Evolutionary conservation across 2,329 filamentous ascomycete genomes (phyloP).

Genomic region (Calonectria hongkongensis): DNA sequence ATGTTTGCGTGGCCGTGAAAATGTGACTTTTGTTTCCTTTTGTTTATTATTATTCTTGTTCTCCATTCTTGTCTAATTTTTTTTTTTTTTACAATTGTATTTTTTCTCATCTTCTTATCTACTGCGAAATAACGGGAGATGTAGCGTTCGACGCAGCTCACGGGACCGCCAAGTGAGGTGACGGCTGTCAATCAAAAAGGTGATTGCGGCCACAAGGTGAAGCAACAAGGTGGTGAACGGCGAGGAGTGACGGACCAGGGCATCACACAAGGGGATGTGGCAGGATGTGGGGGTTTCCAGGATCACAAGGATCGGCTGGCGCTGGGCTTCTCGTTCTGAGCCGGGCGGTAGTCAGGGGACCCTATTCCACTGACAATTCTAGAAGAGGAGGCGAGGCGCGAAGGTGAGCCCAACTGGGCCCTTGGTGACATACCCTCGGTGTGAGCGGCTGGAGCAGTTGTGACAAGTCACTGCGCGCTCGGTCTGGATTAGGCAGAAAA

Average conservation of each 20-base stretch:
- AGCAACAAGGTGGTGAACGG: constrained; percentile 29
- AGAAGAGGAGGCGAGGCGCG: constrained; percentile 49
- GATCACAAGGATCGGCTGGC: constrained; percentile 47
- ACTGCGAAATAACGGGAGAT: background rate
- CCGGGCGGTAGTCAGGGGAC: constrained; percentile 45
- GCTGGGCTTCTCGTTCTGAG: constrained; percentile 46
- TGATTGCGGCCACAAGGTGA: constrained; percentile 32
- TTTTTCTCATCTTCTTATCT: background rate
- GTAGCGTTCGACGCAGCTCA: background rate
- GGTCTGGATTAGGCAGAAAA: constrained; percentile 28
- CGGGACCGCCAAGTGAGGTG: constrained; percentile 28
- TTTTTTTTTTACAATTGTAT: background rate
- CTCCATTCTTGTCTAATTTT: background rate
- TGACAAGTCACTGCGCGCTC: constrained; percentile 41
- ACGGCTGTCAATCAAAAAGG: background rate
- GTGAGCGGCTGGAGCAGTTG: constrained; percentile 35
- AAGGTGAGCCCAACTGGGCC: constrained; percentile 30
- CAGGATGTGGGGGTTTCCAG: constrained; percentile 49
- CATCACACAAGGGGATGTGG: constrained; percentile 28
- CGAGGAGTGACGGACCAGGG: constrained; percentile 32
- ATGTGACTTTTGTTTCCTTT: background rate
- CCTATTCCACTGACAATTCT: constrained; percentile 55
- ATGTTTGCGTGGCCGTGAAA: constrained; percentile 13
- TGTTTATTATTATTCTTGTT: background rate
- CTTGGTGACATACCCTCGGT: constrained; percentile 34